A percentile compares a stretch with the other conserved stretches of the same genome.
Evolutionary conservation across 352 stramenopile genomes (phyloP).

Genomic region (Aphanomyces astaci): DNA sequence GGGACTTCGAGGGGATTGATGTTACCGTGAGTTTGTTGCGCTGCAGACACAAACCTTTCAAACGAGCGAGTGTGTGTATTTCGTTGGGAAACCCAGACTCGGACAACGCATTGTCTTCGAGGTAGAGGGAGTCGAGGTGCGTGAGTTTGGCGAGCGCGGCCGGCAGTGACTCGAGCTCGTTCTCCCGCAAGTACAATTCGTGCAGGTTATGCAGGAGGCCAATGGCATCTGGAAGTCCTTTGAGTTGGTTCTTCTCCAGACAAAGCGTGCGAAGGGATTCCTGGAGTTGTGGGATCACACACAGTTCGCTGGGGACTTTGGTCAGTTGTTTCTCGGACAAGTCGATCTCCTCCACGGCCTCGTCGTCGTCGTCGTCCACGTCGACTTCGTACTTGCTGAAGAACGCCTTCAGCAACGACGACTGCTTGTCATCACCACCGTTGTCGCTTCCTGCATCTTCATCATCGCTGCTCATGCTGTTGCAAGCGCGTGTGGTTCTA

Average conservation of each 20-base stretch:
- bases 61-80: slow-evolving; percentile 35
- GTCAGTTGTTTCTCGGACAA: slow-evolving; percentile 65
- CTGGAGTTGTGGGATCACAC: slow-evolving; percentile 32
- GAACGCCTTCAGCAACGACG: slow-evolving; percentile 25
- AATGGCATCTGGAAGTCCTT: slow-evolving; percentile 43
- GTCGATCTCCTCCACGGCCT: slow-evolving; percentile 71
- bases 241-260: slow-evolving; percentile 71
- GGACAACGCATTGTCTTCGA: slow-evolving; percentile 81
- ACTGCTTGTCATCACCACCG: not conserved
- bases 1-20: not conserved
- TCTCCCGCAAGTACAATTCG: slow-evolving; percentile 80
- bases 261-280: slow-evolving; percentile 65
- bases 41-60: slow-evolving; percentile 71
- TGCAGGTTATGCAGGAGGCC: slow-evolving; percentile 35
- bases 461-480: slow-evolving; percentile 30
- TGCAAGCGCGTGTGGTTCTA: not conserved
- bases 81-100: slow-evolving; percentile 43
- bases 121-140: slow-evolving; percentile 71
- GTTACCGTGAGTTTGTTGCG: slow-evolving; percentile 64
- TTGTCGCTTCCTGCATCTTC: slow-evolving; percentile 43
- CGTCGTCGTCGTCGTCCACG: slow-evolving; percentile 62
- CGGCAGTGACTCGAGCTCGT: slow-evolving; percentile 51
- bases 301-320: slow-evolving; percentile 49
- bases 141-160: slow-evolving; percentile 40
- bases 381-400: slow-evolving; percentile 40